phyloP scores from a whole-genome alignment of 2,329 filamentous ascomycete species.

The Byssothecium circinans region DNA sequence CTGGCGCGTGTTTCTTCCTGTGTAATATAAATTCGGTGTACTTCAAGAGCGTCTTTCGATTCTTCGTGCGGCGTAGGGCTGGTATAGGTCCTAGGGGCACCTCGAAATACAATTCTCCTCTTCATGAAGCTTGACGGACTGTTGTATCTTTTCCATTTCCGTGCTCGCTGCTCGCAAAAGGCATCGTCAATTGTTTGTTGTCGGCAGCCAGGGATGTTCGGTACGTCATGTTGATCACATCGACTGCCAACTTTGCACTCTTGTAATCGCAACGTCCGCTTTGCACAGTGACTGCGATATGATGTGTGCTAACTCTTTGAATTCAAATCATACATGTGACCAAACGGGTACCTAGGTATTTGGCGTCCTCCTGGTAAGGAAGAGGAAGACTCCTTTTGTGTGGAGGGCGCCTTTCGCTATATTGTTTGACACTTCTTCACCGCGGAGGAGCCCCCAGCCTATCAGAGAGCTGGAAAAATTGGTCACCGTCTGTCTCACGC shows the following conservation, averaged over 20 bases:
- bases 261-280: neutral
- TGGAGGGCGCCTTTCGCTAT: too few species aligned
- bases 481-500: slow-evolving; percentile 13
- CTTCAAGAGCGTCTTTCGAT: slow-evolving; percentile 35
- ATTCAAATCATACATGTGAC: too few species aligned
- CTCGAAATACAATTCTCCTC: slow-evolving; percentile 37
- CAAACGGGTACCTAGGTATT: too few species aligned
- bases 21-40: slow-evolving; percentile 44
- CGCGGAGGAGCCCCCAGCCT: too few species aligned
- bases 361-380: too few species aligned
- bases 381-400: too few species aligned
- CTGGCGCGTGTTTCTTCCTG: slow-evolving; percentile 24
- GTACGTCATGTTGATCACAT: too few species aligned
- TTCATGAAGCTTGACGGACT: neutral
- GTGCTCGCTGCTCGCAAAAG: too few species aligned
- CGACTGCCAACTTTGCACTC: neutral
- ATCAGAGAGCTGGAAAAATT: neutral
- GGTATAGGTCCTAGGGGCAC: slow-evolving; percentile 40
- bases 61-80: slow-evolving; percentile 38
- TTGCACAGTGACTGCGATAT: neutral
- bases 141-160: too few species aligned
- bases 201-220: neutral
- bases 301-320: too few species aligned
- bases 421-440: too few species aligned
- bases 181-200: neutral